Evolutionary conservation across 495 filamentous ascomycete genomes (phyloP).

Genomic region (Penicillium turbatum): DNA sequence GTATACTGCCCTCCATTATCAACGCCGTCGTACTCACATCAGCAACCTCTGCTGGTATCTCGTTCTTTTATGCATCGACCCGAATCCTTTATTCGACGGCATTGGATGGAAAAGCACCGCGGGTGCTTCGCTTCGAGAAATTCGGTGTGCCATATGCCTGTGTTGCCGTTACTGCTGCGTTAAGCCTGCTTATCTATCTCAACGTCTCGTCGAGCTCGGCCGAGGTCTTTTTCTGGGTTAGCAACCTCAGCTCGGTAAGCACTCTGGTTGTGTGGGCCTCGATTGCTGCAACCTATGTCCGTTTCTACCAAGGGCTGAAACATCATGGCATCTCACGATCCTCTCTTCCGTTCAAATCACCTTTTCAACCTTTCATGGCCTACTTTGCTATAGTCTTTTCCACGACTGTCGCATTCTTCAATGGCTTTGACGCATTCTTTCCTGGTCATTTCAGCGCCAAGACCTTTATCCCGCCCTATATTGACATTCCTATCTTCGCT

Average conservation of each 20-base stretch:
- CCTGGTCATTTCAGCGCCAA: conserved; percentile 36
- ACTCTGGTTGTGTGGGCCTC: conserved; percentile 54
- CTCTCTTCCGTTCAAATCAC: conserved; percentile 47
- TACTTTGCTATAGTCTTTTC: conserved; percentile 49
- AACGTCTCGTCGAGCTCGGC: conserved; percentile 27
- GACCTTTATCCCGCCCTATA: conserved; percentile 32
- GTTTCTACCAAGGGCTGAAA: conserved; percentile 48
- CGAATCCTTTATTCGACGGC: conserved; percentile 69
- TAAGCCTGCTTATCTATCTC: conserved; percentile 29
- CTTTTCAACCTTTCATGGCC: conserved; percentile 48
- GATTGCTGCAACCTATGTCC: conserved; percentile 50
- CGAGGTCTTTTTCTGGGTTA: conserved; percentile 47
- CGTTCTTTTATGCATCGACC: conserved; percentile 68
- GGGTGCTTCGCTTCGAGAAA: conserved; percentile 44
- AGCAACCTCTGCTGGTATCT: conserved; percentile 62
- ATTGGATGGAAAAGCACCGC: conserved; percentile 59
- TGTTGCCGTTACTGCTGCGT: conserved; percentile 23
- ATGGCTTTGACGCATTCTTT: conserved; percentile 58
- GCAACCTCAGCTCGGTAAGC: conserved; percentile 49
- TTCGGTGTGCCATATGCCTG: conserved; percentile 40
- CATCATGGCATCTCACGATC: conserved; percentile 42
- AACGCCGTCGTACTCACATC: conserved; percentile 68
- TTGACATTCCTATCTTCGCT: conserved; percentile 52
- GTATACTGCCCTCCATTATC: conserved; percentile 64
- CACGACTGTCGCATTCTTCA: conserved; percentile 48